phyloP scores from a whole-genome alignment of 805 yeast genomes.

The Cephaloascus albidus region DNA sequence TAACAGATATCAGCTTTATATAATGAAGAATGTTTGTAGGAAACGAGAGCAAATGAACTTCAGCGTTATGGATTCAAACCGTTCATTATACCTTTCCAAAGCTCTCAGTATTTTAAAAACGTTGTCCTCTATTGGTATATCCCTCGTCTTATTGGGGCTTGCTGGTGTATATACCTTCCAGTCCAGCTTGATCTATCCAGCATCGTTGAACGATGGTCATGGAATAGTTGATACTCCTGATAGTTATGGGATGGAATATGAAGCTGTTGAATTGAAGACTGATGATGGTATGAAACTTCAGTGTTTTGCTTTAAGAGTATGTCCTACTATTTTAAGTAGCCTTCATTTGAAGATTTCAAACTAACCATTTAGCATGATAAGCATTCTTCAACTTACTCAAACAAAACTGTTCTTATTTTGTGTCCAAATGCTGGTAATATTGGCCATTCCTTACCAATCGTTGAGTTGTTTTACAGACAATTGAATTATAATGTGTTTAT shows the following conservation, averaged over 20 bases:
- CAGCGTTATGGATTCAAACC: too few relatives aligned
- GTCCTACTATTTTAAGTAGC: neutral
- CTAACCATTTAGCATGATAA: conserved; percentile 24
- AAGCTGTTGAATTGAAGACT: conserved; percentile 51
- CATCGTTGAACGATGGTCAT: conserved; percentile 68
- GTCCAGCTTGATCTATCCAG: conserved; percentile 69
- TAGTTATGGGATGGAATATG: conserved; percentile 51
- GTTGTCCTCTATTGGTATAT: conserved; percentile 30
- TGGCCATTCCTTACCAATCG: conserved; percentile 82
- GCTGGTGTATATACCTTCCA: conserved; percentile 55
- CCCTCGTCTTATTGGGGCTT: conserved; percentile 34
- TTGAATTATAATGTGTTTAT: conserved; percentile 72
- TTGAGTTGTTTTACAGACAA: conserved; percentile 50
- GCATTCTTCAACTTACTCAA: conserved; percentile 24
- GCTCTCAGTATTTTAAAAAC: conserved; percentile 12
- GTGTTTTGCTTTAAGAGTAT: conserved; percentile 44
- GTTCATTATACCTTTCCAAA: neutral
- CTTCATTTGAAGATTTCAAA: neutral
- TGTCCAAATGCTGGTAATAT: conserved; percentile 96
- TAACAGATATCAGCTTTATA: too few relatives aligned
- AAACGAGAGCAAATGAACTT: too few relatives aligned
- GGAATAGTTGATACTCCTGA: conserved; percentile 72
- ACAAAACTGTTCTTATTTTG: conserved; percentile 67
- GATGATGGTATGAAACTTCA: conserved; percentile 63
- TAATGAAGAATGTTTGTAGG: too few relatives aligned